phyloP scores from a whole-genome alignment of 2,329 filamentous ascomycete genomes.

The Fusarium tricinctum region DNA sequence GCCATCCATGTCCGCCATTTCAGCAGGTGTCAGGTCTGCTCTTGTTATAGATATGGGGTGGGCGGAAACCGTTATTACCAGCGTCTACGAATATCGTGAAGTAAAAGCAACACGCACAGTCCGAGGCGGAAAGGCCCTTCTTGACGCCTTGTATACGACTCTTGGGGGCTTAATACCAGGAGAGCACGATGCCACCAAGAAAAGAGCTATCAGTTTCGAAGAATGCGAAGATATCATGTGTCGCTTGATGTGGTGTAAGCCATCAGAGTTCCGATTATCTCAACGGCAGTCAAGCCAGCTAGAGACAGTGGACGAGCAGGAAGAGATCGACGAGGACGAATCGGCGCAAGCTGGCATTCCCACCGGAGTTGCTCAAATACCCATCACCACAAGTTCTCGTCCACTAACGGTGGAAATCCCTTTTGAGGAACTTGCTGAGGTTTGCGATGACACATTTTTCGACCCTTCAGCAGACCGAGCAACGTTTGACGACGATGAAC shows the following conservation, averaged over 20 bases:
- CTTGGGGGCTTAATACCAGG: slow-evolving; percentile 58
- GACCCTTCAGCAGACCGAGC: slow-evolving; percentile 63
- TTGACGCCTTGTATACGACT: slow-evolving; percentile 76
- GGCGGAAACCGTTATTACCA: slow-evolving; percentile 88
- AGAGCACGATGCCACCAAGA: slow-evolving; percentile 52
- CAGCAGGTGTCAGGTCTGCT: slow-evolving; percentile 87
- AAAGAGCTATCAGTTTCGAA: slow-evolving; percentile 73
- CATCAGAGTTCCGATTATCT: slow-evolving; percentile 51
- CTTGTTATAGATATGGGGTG: slow-evolving; percentile 93
- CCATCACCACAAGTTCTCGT: slow-evolving; percentile 62
- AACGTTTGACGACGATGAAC: slow-evolving; percentile 88
- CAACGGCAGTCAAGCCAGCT: slow-evolving; percentile 57
- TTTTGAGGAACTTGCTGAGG: slow-evolving; percentile 78
- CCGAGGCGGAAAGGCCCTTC: slow-evolving; percentile 79
- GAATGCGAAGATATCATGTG: slow-evolving; percentile 85
- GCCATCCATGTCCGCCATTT: slow-evolving; percentile 79
- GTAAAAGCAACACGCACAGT: slow-evolving; percentile 78
- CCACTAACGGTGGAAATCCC: slow-evolving; percentile 73
- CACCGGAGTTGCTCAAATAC: slow-evolving; percentile 57
- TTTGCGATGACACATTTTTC: slow-evolving; percentile 83
- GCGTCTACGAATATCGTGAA: slow-evolving; percentile 91
- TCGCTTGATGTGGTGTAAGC: slow-evolving; percentile 81
- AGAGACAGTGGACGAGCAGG: slow-evolving; percentile 69
- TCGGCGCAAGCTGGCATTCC: slow-evolving; percentile 39
- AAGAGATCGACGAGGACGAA: slow-evolving; percentile 64